These are phyloP conservation scores for Coemansia umbellata DNA, from an alignment of 192 early-diverging fungal genomes.

Conservation along the genomic window DNA sequence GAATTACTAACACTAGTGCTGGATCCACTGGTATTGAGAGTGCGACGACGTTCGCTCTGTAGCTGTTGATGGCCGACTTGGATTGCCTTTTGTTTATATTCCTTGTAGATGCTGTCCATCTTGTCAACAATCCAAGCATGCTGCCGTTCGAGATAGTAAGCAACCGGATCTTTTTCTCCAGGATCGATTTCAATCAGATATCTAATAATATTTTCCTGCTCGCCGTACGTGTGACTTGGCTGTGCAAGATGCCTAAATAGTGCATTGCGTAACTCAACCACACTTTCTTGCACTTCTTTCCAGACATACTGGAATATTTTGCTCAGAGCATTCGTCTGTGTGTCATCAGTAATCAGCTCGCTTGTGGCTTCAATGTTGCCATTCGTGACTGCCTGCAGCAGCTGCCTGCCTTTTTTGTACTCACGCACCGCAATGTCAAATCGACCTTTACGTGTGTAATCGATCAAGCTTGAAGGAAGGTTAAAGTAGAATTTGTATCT, in stretches of 20 bases:
- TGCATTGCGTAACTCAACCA: slow-evolving; percentile 65
- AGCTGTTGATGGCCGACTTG: slow-evolving; percentile 16
- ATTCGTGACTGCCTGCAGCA: slow-evolving; percentile 61
- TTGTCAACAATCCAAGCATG: slow-evolving; percentile 81
- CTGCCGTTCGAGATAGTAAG: slow-evolving; percentile 83
- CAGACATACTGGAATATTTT: slow-evolving; percentile 94
- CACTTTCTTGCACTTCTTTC: slow-evolving; percentile 83
- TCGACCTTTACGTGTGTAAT: slow-evolving; percentile 79
- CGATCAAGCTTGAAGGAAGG: slow-evolving; percentile 81
- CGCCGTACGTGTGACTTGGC: slow-evolving; percentile 73
- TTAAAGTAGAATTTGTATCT: slow-evolving; percentile 97
- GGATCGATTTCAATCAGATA: slow-evolving; percentile 57
- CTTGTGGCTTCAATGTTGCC: slow-evolving; percentile 7
- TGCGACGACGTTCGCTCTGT: slow-evolving; percentile 20
- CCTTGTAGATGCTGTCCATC: slow-evolving; percentile 65
- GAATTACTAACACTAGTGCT: neutral
- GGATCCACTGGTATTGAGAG: slow-evolving; percentile 3
- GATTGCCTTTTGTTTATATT: slow-evolving; percentile 50
- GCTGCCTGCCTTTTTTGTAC: slow-evolving; percentile 91
- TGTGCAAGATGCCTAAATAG: slow-evolving; percentile 75
- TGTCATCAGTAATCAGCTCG: slow-evolving; percentile 11
- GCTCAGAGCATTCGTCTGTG: slow-evolving; percentile 44
- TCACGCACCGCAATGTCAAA: slow-evolving; percentile 89
- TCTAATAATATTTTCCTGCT: slow-evolving; percentile 85
- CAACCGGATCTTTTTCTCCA: slow-evolving; percentile 82